Evolutionary conservation across 2,329 filamentous ascomycete species (phyloP).

Genomic region (Aphanocladium album): DNA sequence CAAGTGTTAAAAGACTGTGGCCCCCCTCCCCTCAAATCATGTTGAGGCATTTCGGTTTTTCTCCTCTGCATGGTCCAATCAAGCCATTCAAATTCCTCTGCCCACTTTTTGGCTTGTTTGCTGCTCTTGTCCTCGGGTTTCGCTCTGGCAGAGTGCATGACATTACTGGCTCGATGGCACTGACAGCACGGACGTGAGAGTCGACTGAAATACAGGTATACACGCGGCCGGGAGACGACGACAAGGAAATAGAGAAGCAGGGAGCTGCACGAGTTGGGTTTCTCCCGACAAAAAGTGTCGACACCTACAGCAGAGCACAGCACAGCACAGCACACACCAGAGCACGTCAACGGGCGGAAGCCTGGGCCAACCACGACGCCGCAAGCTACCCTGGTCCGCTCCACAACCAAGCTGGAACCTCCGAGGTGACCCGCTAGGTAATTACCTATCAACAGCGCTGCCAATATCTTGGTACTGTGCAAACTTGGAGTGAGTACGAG

Average conservation of each 20-base stretch:
- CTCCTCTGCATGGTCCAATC: constrained; percentile 45
- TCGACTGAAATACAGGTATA: background rate
- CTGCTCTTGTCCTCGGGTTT: constrained; percentile 14
- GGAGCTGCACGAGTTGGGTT: background rate
- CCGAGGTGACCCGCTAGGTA: background rate
- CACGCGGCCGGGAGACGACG: background rate
- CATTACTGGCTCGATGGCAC: background rate
- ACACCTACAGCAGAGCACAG: background rate
- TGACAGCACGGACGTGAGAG: background rate
- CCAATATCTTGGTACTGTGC: no score
- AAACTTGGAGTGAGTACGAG: no score
- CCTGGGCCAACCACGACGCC: background rate
- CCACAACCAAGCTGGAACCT: background rate
- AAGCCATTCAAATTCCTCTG: constrained; percentile 23
- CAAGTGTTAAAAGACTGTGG: constrained; percentile 38
- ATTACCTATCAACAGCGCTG: no score
- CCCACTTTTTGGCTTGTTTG: constrained; percentile 10
- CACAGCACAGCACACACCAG: background rate
- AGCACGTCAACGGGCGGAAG: constrained; percentile 2
- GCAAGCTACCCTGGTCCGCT: background rate
- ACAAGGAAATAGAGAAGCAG: background rate
- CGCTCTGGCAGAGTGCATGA: background rate
- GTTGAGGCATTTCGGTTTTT: constrained; percentile 36
- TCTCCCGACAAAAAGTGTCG: background rate
- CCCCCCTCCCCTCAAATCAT: constrained; percentile 48